A percentile compares a stretch with the other conserved stretches of the same genome.
Evolutionary conservation across 305 asterid species (phyloP).

Genomic region (Solanum aculeatissimum): DNA sequence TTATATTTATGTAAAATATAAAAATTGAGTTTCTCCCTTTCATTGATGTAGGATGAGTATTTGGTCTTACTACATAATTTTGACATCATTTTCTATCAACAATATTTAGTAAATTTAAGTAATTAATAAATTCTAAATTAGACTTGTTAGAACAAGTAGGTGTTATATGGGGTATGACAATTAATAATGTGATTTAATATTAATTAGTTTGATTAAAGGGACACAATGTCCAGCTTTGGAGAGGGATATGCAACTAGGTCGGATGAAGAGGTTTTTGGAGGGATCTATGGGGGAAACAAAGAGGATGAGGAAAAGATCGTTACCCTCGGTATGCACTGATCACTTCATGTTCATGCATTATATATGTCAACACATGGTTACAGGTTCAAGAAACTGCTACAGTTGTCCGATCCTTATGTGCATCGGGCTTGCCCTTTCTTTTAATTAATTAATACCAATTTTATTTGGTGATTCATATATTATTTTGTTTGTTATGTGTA

Average conservation of each 20-base stretch:
- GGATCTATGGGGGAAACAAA: conserved; percentile 38
- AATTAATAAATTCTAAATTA: background rate
- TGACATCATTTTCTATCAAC: background rate
- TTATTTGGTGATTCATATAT: background rate
- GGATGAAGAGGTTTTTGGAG: conserved; percentile 68
- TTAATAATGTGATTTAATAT: background rate
- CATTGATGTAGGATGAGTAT: no score
- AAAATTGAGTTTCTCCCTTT: no score
- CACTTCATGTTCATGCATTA: background rate
- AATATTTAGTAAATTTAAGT: background rate
- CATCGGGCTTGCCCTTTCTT: no score
- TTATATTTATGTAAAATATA: no score
- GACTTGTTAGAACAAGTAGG: background rate
- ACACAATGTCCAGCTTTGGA: conserved; percentile 36
- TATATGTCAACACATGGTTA: background rate
- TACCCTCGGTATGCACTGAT: background rate
- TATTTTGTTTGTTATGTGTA: background rate
- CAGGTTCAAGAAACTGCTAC: no score
- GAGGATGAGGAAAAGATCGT: conserved; percentile 14
- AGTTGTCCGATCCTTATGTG: no score
- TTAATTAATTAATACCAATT: background rate
- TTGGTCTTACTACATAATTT: no score
- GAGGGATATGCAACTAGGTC: conserved; percentile 45
- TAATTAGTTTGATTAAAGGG: background rate
- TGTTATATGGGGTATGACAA: background rate